Evolutionary conservation across 2,329 filamentous ascomycete genomes (phyloP), one percentile per base, ranked within the genome.

Genomic region (Hymenoscyphus infarciens): DNA sequence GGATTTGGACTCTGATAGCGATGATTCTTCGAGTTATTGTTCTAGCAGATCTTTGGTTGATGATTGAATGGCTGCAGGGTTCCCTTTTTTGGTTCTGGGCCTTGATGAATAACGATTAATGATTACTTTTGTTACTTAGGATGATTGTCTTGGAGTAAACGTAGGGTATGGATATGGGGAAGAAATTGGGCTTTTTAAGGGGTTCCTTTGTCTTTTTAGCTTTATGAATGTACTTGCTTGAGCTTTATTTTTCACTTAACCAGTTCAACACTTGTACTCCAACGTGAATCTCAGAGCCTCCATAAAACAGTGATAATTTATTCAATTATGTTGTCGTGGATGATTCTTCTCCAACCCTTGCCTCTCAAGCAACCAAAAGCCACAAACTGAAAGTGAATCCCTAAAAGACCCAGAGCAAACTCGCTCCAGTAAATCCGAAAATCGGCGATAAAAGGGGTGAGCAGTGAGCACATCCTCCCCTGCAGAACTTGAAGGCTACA

Each of bases 1-100:
- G 31, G 61, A 64, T 13, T 54, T 52, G 16, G 63, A 63, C 25
- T 64, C 61, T 56, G 61, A 63, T 29, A 66, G 64, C 57, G 64
- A 62, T 38, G 53, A n/a, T n/a, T 59, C 59, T 16, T 60, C 55
- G 13, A 61, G 61, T 55, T 55, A 16, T 31, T 38, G 35, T 38
- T 52, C 45, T 27, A 42, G 45, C 6, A 22, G 54, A 10, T 62
- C 52, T 22, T 19, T 59, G 39, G 39, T 52, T 52, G 57, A 59
- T 52, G 57, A 59, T 33, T 59, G 13, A 22, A 15, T 22, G 19
- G 3, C 19, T 45, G 39, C 10, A 7, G n/a, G 19, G 8, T 52
- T 22, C n/a, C 25, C 10, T 25, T 13, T 22, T 25, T 22, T 52
- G 3, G 3, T 52, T 4, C n/a, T 49, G n/a, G 25, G 2, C 6